phyloP scores from a whole-genome alignment of 2,329 filamentous ascomycete species.

The Knoxdaviesia proteae region DNA sequence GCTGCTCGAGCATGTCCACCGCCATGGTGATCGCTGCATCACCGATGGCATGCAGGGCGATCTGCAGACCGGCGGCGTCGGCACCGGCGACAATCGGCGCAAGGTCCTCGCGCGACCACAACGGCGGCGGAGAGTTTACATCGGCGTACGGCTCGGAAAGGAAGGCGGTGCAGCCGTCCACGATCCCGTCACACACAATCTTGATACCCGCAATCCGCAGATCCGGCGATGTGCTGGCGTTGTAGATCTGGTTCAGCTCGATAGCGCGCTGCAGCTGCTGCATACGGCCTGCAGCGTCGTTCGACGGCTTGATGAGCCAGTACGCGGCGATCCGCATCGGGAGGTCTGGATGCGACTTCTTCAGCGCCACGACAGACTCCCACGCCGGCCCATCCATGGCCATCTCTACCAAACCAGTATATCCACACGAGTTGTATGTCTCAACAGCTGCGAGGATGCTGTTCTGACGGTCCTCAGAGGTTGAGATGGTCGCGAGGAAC shows the following conservation, averaged over 20 bases:
- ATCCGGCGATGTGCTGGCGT: slow-evolving; percentile 14
- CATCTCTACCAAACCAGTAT: slow-evolving; percentile 37
- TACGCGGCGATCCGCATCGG: slow-evolving; percentile 31
- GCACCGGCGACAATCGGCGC: slow-evolving; percentile 32
- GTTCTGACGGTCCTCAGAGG: slow-evolving; percentile 24
- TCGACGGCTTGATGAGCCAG: slow-evolving; percentile 32
- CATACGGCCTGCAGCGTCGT: slow-evolving; percentile 18
- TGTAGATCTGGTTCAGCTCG: slow-evolving; percentile 17
- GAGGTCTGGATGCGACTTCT: slow-evolving; percentile 8
- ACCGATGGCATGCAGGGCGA: slow-evolving; percentile 45
- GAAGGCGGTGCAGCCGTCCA: slow-evolving; percentile 44
- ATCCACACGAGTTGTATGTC: slow-evolving; percentile 28
- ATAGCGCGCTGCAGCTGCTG: slow-evolving; percentile 28
- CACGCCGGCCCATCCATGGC: slow-evolving; percentile 38
- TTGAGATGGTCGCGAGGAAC: slow-evolving; percentile 24
- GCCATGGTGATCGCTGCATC: slow-evolving; percentile 36
- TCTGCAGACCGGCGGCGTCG: slow-evolving; percentile 31
- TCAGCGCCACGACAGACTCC: slow-evolving; percentile 26
- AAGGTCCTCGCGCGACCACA: slow-evolving; percentile 33
- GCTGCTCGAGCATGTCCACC: slow-evolving; percentile 29
- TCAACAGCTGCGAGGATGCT: slow-evolving; percentile 25
- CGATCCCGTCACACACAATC: slow-evolving; percentile 41
- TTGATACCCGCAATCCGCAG: slow-evolving; percentile 39
- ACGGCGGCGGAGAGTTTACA: slow-evolving; percentile 10
- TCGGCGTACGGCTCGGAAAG: slow-evolving; percentile 36